Evolutionary conservation across 2,329 filamentous ascomycete species (phyloP).

Genomic region (Rhynchosporium graminicola): DNA sequence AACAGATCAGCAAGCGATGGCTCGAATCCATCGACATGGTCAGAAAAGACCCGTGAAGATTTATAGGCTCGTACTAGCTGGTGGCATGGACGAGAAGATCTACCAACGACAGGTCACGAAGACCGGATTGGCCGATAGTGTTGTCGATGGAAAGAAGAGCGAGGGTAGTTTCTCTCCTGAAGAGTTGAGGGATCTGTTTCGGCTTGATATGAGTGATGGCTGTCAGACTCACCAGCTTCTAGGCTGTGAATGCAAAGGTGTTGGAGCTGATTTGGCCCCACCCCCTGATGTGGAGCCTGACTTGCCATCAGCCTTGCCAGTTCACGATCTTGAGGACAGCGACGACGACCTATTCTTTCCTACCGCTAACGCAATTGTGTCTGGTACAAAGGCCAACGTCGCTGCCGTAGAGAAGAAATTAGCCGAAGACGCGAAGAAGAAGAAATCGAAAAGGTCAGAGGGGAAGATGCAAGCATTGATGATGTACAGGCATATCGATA

Average conservation of each 20-base stretch:
- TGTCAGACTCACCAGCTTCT: conserved; percentile 71
- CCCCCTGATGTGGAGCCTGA: conserved; percentile 24
- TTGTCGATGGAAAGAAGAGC: conserved; percentile 66
- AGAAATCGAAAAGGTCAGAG: conserved; percentile 37
- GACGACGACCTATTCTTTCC: conserved; percentile 37
- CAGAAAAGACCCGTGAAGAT: conserved; percentile 69
- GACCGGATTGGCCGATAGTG: conserved; percentile 67
- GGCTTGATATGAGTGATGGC: conserved; percentile 57
- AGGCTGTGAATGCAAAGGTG: conserved; percentile 61
- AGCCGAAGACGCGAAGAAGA: conserved; percentile 39
- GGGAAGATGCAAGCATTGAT: conserved; percentile 52
- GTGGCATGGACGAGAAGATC: conserved; percentile 73
- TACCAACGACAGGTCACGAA: conserved; percentile 74
- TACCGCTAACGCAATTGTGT: conserved; percentile 35
- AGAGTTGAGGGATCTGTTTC: conserved; percentile 68
- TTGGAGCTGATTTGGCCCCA: conserved; percentile 42
- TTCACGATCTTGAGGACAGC: conserved; percentile 36
- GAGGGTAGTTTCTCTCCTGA: conserved; percentile 64
- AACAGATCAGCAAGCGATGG: conserved; percentile 74
- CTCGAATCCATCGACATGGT: conserved; percentile 71
- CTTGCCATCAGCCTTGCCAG: neutral
- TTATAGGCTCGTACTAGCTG: conserved; percentile 68
- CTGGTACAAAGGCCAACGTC: conserved; percentile 49
- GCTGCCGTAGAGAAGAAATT: conserved; percentile 47
- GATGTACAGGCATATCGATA: conserved; percentile 56